Evolutionary conservation across 139 green algal species (phyloP).

Genomic region (Haematococcus sp.): DNA sequence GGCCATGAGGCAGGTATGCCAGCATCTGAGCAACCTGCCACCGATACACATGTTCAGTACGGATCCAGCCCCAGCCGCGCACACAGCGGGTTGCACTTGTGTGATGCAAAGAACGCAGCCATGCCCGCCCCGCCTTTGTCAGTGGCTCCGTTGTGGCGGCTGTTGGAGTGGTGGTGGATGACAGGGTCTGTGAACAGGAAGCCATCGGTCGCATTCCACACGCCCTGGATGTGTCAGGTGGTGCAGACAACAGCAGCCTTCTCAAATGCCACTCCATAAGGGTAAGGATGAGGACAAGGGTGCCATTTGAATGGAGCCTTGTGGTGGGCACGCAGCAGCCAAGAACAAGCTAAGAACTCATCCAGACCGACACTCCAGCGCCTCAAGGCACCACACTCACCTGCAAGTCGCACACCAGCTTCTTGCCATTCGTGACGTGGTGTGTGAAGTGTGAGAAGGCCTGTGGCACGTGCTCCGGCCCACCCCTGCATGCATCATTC

Average conservation of each 20-base stretch:
- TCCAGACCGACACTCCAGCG: neutral
- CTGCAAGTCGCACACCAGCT: conserved; percentile 50
- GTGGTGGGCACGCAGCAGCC: too few relatives aligned
- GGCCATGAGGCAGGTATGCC: too few relatives aligned
- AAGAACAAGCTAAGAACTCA: too few relatives aligned
- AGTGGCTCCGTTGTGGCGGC: conserved; percentile 23
- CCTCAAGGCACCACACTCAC: neutral
- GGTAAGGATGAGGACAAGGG: neutral
- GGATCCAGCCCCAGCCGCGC: conserved; percentile 18
- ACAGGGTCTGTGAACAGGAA: conserved; percentile 46
- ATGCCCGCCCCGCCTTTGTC: conserved; percentile 32
- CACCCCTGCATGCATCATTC: neutral
- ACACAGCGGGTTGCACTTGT: conserved; percentile 36
- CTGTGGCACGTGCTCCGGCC: conserved; percentile 32
- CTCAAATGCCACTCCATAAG: too few relatives aligned
- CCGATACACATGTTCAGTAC: too few relatives aligned
- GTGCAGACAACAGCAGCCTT: neutral
- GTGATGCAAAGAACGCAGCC: conserved; percentile 24
- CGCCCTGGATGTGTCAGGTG: conserved; percentile 9
- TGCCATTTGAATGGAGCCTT: neutral
- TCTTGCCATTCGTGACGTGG: conserved; percentile 16
- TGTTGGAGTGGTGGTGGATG: conserved; percentile 30
- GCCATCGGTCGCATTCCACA: conserved; percentile 28
- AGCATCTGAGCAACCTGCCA: too few relatives aligned
- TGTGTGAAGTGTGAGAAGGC: conserved; percentile 45